Evolutionary conservation across 2,329 filamentous ascomycete genomes (phyloP).

Genomic region (Saccharata proteae): DNA sequence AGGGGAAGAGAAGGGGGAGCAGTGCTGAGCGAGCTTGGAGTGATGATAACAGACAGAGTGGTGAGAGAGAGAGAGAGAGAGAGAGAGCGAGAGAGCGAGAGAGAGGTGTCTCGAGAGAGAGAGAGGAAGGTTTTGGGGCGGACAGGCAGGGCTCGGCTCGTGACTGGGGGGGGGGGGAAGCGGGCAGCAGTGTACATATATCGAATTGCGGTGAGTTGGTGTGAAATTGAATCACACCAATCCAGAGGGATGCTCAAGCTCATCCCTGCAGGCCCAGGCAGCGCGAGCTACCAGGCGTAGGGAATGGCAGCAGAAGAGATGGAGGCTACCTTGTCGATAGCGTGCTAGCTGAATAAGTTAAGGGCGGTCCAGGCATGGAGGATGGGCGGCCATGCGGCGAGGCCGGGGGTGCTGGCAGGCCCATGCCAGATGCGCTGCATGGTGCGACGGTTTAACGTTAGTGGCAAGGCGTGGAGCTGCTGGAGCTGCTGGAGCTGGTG

Average conservation of each 20-base stretch:
- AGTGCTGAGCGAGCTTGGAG: background rate
- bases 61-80: background rate
- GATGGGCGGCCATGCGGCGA: constrained; percentile 8
- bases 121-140: too few species aligned
- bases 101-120: constrained; percentile 1
- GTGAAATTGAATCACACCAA: constrained; percentile 10
- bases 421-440: constrained; percentile 5
- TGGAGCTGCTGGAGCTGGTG: constrained; percentile 5
- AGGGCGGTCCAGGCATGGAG: constrained; percentile 4
- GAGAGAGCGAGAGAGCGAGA: constrained; percentile 2
- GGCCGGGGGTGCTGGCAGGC: constrained; percentile 6
- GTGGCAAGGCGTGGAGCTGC: too few species aligned
- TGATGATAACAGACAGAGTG: background rate
- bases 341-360: too few species aligned
- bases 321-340: constrained; percentile 6
- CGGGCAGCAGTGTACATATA: too few species aligned
- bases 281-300: constrained; percentile 7
- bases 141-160: too few species aligned
- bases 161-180: constrained; percentile 6
- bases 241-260: constrained; percentile 7
- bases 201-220: constrained; percentile 10
- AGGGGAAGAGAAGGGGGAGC: background rate
- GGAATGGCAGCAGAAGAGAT: constrained; percentile 5
- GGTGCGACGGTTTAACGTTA: constrained; percentile 6
- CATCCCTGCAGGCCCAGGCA: constrained; percentile 8